These are phyloP conservation scores for Tilletia setariae DNA, from an alignment of 1,284 basidiomycete species.

Conservation along the genomic window DNA sequence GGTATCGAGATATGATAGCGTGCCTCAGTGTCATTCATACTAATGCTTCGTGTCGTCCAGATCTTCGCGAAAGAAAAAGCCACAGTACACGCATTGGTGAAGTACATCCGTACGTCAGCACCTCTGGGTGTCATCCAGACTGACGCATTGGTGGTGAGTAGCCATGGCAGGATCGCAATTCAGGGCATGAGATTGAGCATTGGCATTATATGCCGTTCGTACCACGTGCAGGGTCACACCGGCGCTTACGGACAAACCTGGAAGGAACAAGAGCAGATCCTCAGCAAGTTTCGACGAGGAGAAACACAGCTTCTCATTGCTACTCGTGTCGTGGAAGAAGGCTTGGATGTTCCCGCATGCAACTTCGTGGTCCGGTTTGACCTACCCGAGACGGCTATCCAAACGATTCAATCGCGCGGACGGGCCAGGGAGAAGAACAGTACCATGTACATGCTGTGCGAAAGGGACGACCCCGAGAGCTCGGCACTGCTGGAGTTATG, in stretches of 20 bases:
- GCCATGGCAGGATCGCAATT: too few relatives aligned
- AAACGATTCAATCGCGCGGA: constrained; percentile 1
- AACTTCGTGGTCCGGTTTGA: constrained; percentile 36
- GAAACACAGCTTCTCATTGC: constrained; percentile 38
- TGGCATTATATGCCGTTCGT: too few relatives aligned
- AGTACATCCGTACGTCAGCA: too few relatives aligned
- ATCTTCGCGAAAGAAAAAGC: constrained; percentile 9
- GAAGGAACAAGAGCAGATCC: constrained; percentile 28
- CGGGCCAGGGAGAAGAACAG: not conserved
- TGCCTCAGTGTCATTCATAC: not conserved
- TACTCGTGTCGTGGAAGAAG: constrained; percentile 42
- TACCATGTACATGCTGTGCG: not conserved
- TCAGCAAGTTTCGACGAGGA: constrained; percentile 30
- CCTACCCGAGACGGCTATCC: constrained; percentile 4
- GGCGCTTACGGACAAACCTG: constrained; percentile 10
- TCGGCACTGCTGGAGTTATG: not conserved
- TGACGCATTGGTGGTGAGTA: too few relatives aligned
- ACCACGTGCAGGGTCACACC: constrained; percentile 16
- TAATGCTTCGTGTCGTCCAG: not conserved
- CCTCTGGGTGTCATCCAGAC: too few relatives aligned
- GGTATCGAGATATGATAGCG: not conserved
- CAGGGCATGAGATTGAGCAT: too few relatives aligned
- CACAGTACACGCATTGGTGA: not conserved
- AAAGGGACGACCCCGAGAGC: not conserved
- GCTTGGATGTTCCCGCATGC: constrained; percentile 37